Evolutionary conservation across 371 early-diverging fungal genomes (phyloP).

Genomic region (Parasitella parasitica): DNA sequence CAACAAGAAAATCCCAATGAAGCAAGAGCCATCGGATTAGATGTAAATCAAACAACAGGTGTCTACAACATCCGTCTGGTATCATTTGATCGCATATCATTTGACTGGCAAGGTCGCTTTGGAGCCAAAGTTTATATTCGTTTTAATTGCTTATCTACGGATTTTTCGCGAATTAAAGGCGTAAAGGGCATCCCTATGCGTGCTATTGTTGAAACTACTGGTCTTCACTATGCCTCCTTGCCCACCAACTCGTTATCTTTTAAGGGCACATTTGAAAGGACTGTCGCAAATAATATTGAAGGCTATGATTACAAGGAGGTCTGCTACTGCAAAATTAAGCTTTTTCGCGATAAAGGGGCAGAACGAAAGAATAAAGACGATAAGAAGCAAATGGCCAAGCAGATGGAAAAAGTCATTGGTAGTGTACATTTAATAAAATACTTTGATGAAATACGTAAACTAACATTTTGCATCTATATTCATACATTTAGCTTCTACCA

Average conservation of each 20-base stretch:
- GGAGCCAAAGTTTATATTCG: slow-evolving; percentile 73
- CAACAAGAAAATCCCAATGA: slow-evolving; percentile 64
- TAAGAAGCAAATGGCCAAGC: slow-evolving; percentile 56
- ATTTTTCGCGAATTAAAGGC: slow-evolving; percentile 82
- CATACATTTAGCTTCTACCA: slow-evolving; percentile 15
- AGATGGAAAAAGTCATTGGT: slow-evolving; percentile 46
- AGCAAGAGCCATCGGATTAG: slow-evolving; percentile 68
- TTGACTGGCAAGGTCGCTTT: slow-evolving; percentile 71
- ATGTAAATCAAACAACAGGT: slow-evolving; percentile 37
- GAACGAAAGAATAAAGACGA: slow-evolving; percentile 68
- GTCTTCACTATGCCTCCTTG: not conserved
- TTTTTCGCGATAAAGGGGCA: slow-evolving; percentile 80
- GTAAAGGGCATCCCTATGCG: slow-evolving; percentile 84
- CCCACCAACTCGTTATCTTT: not conserved
- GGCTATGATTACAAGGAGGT: slow-evolving; percentile 45
- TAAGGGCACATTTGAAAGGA: slow-evolving; percentile 10
- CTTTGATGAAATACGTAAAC: too few species aligned
- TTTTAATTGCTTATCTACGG: slow-evolving; percentile 81
- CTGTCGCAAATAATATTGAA: not conserved
- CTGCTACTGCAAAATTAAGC: slow-evolving; percentile 67
- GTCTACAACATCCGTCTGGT: slow-evolving; percentile 53
- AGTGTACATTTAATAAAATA: not conserved
- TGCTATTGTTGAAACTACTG: slow-evolving; percentile 26
- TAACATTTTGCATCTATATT: not conserved
- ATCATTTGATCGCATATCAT: slow-evolving; percentile 73